phyloP scores from a whole-genome alignment of 2,329 filamentous ascomycete genomes.

The Rhynchosporium agropyri region DNA sequence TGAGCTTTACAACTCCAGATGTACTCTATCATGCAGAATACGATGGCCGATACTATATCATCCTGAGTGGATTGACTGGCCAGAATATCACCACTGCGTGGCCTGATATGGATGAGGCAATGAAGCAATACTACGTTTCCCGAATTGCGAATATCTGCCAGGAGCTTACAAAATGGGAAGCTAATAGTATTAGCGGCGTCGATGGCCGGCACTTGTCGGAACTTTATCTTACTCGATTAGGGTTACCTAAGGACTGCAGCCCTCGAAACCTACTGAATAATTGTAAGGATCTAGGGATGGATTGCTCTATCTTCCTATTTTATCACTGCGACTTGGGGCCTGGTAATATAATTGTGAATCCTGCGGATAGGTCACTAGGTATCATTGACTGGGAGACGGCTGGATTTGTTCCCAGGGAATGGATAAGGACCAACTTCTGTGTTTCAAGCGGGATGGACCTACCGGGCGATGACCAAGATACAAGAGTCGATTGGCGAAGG shows the following conservation, averaged over 20 bases:
- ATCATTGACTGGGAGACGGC: conserved; percentile 25
- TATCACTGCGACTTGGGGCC: conserved; percentile 23
- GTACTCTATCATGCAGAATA: conserved; percentile 19
- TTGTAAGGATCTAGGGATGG: conserved; percentile 20
- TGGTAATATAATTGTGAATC: conserved; percentile 20
- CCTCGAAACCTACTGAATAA: conserved; percentile 21
- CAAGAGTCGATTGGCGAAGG: conserved; percentile 23
- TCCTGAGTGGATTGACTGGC: conserved; percentile 19
- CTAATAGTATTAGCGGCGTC: conserved; percentile 17
- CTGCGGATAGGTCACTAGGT: conserved; percentile 12
- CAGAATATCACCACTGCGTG: conserved; percentile 15
- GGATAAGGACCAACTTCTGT: conserved; percentile 25
- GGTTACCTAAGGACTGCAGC: conserved; percentile 17
- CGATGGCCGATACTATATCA: conserved; percentile 19
- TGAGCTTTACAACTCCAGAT: conserved; percentile 20
- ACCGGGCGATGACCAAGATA: conserved; percentile 14
- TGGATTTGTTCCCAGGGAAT: conserved; percentile 23
- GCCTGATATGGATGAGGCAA: conserved; percentile 18
- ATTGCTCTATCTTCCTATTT: conserved; percentile 20
- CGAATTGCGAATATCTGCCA: conserved; percentile 21
- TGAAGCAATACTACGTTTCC: conserved; percentile 25
- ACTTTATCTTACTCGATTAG: conserved; percentile 11
- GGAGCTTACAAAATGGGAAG: conserved; percentile 17
- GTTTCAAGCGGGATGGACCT: conserved; percentile 23
- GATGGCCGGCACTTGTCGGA: conserved; percentile 21